Base-by-base conservation (phyloP, 805 yeast species). In the Komagataella pseudopastoris region DNA sequence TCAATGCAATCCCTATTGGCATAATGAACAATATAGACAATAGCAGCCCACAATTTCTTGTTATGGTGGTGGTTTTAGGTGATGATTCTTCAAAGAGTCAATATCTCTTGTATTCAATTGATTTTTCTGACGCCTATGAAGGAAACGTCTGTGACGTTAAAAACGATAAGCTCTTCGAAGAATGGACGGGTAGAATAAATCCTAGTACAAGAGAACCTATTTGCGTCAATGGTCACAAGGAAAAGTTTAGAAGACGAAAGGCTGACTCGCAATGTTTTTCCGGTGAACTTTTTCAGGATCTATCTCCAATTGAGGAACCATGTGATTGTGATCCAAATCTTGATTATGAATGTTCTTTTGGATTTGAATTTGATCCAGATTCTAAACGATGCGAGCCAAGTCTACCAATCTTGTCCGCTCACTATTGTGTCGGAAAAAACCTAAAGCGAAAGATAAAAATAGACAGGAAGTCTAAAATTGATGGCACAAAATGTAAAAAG, bases 281-380 rank as follows among this genome's bases (percentile, higher is more conserved):
- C 8, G 70, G 70, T 51, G 68, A 69, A 47, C 58, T 74, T n/a
- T 77, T 66, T 56, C 70, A 70, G 20, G 81, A 78, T 56, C 60
- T 79, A 6, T 64, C 69, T 49, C 63, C 71, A 6, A 59, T 61
- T 23, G 80, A 77, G 53, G 83, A 77, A 51, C 64, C 76, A 7
- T 88, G 96, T 63, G 67, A 69, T 6, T 88, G 96, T 68, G 65
- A 78, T 0, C 73, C 68, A n/a, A 56, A 59, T 6, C 10, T 30
- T 30, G 96, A 88, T 61, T 81, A 75, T 54, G 95, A 87, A 60
- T 88, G 96, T 66, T 72, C 75, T 2, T 70, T 65, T 48, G 83
- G 82, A 22, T 80, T 76, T 56, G 23, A 49, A 6, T 47, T 45
- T 5, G 52, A 54, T 46, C 56, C 59, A 6, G 67, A 57, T 8